phyloP scores from a whole-genome alignment of 257 asterid genomes.

The Echites panduratus region DNA sequence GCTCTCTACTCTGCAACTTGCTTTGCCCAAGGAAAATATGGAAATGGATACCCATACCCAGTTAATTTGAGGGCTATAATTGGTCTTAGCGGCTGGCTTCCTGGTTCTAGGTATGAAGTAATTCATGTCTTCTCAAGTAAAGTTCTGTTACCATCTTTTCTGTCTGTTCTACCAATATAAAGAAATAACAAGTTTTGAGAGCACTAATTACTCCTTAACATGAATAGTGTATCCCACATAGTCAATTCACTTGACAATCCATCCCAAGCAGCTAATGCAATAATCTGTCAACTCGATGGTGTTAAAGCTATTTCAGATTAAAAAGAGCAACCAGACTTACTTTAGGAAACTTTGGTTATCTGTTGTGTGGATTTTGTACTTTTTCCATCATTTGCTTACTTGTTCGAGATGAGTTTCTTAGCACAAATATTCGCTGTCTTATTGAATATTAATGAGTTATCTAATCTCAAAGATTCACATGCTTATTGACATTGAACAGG shows the following conservation, averaged over 20 bases:
- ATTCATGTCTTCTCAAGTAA: slow-evolving; percentile 10
- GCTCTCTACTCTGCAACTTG: slow-evolving; percentile 91
- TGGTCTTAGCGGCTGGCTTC: slow-evolving; percentile 98
- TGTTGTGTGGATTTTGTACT: not conserved
- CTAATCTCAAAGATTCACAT: too few relatives aligned
- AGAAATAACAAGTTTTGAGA: not conserved
- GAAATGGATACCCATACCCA: slow-evolving; percentile 77
- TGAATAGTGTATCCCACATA: not conserved
- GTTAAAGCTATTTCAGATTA: not conserved
- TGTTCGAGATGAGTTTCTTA: not conserved
- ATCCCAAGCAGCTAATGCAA: not conserved
- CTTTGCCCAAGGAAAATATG: slow-evolving; percentile 75
- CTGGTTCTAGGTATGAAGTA: slow-evolving; percentile 64
- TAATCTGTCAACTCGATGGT: not conserved
- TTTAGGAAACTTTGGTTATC: not conserved
- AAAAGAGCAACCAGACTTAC: not conserved
- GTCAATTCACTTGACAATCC: not conserved
- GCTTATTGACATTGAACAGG: slow-evolving; percentile 40
- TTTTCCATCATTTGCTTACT: not conserved
- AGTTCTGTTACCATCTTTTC: not conserved
- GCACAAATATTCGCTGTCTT: not conserved
- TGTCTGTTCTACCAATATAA: not conserved
- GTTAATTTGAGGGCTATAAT: slow-evolving; percentile 64
- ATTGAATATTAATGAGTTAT: too few relatives aligned
- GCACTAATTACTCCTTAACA: not conserved